Evolutionary conservation across 83 land plant genomes (phyloP), one percentile per base, ranked within the genome.

Genomic region (Picea abies): DNA sequence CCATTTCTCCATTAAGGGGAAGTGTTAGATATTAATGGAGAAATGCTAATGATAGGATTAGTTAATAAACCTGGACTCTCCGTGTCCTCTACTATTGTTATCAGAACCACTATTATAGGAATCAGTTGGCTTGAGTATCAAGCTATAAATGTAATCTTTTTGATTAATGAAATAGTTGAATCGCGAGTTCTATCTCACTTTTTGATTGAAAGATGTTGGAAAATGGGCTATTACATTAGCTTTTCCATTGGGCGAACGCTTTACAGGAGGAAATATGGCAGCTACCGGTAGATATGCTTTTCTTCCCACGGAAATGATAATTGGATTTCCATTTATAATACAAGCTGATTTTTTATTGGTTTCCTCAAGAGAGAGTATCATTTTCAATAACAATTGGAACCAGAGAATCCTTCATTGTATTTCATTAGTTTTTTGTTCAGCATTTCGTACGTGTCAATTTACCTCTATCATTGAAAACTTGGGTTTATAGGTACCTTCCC

Each of bases 331-430:
- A 12, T 93, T 93, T 83, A 81, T 93, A 3, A 89, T 93, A 47
- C 93, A n/a, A 90, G 41, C 90, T 91, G 93, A 93, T 82, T 93
- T 93, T 37, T 9, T 93, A 39, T 82, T 93, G 14, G 82, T 86
- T 11, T 85, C 95, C 0, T 93, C 95, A 3, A 79, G 95, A 63
- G 95, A 90, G 56, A 78, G 87, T 12, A 85, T 93, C 12, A 86
- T 82, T 0, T 65, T 86, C 29, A 90, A 92, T 26, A 82, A 83
- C 80, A 82, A 75, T 22, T 92, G 93, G 94, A 92, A 92, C 72
- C 26, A 85, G 70, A 91, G 93, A 0, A 92, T 92, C 49, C 88
- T 92, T 14, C 60, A 66, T 15, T 90, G 90, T 71, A 86, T 92
- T 65, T 88, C 91, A 9, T 5, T 78, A 20, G 91, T 91, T 26